Percentiles rank a stretch among this genome's conserved stretches.
Evolutionary conservation across 1,139 yeast genomes (phyloP).

Genomic region (Candida anutae): DNA sequence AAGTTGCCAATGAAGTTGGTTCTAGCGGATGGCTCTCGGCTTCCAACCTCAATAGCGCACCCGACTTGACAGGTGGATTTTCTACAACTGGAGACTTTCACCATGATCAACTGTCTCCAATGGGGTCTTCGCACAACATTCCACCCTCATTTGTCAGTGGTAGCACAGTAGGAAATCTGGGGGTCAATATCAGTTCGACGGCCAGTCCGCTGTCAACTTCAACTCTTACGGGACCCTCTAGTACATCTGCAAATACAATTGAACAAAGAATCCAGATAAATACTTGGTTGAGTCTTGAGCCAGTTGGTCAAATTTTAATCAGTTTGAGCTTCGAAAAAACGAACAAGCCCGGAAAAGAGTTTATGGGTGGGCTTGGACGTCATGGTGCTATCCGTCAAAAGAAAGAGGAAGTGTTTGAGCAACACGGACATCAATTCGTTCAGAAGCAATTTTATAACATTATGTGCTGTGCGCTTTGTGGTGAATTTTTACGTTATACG

Average conservation of each 20-base stretch:
- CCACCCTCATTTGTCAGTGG: neutral
- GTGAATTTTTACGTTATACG: slow-evolving; percentile 87
- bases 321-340: slow-evolving; percentile 73
- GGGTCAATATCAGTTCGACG: neutral
- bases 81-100: neutral
- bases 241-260: slow-evolving; percentile 5
- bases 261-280: slow-evolving; percentile 38
- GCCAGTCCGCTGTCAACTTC: neutral
- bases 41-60: slow-evolving; percentile 32
- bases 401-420: slow-evolving; percentile 91
- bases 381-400: slow-evolving; percentile 96
- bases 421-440: slow-evolving; percentile 94
- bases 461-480: slow-evolving; percentile 96
- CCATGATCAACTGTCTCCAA: too few relatives aligned
- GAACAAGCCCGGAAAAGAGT: slow-evolving; percentile 44
- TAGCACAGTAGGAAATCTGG: neutral
- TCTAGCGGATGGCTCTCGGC: slow-evolving; percentile 88
- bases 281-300: slow-evolving; percentile 91
- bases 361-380: slow-evolving; percentile 80
- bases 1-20: slow-evolving; percentile 68
- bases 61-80: neutral
- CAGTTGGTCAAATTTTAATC: slow-evolving; percentile 81
- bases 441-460: slow-evolving; percentile 93
- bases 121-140: neutral
- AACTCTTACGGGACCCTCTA: slow-evolving; percentile 3